Conservation (phyloP, 805 yeast species). For the Kuraishia capsulata region DNA sequence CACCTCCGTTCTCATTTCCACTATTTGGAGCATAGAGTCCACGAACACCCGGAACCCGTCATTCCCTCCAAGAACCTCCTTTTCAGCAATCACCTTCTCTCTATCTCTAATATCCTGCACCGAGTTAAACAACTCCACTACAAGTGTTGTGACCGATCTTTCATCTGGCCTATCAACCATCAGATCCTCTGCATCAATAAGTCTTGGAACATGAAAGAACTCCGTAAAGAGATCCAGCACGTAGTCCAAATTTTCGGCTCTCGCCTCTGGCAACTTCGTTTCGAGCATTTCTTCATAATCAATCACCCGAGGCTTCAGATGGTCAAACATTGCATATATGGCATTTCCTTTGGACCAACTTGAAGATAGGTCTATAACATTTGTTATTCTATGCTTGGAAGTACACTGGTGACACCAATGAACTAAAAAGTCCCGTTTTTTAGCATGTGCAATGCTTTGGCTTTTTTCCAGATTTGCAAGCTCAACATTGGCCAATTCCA, state of each 20-base stretch:
- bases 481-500: neutral
- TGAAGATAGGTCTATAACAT: neutral
- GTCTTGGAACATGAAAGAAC: neutral
- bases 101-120: neutral
- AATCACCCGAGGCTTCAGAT: neutral
- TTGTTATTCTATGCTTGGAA: neutral
- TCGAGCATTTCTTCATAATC: neutral
- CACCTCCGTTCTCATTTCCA: neutral
- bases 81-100: neutral
- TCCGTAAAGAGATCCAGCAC: constrained; percentile 1
- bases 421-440: neutral
- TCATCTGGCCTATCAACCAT: neutral
- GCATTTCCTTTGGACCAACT: neutral
- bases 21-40: neutral
- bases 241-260: neutral
- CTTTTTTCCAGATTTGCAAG: neutral
- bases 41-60: no score
- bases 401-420: neutral
- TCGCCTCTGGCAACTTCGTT: neutral
- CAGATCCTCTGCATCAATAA: neutral
- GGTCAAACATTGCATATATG: neutral
- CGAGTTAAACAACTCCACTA: neutral
- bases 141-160: neutral
- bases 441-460: neutral
- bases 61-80: no score